Percentiles rank a stretch among this genome's conserved stretches.
phyloP scores from a whole-genome alignment of 139 green algal species.

The Chlamydomonas urium region DNA sequence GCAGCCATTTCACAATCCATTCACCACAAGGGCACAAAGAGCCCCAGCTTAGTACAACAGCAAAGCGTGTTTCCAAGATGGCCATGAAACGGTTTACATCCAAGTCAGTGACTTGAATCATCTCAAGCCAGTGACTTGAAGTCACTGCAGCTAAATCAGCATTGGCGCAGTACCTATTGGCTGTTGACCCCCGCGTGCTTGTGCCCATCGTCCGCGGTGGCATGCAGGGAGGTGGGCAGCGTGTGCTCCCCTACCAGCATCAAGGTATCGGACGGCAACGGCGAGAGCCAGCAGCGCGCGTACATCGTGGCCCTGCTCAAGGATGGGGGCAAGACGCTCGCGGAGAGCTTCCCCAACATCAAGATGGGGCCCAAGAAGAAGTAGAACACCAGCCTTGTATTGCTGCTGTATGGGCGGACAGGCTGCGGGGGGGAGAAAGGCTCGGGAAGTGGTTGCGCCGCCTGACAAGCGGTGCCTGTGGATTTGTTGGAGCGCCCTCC shows the following conservation, averaged over 20 bases:
- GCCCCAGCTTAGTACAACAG: neutral
- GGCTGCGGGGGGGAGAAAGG: too few relatives aligned
- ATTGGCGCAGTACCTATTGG: neutral
- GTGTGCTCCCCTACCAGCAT: neutral
- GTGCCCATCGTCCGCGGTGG: neutral
- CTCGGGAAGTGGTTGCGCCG: too few relatives aligned
- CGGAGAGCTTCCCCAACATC: constrained; percentile 23
- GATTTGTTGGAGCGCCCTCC: too few relatives aligned
- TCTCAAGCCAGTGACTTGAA: too few relatives aligned
- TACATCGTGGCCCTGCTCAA: constrained; percentile 30
- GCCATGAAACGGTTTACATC: too few relatives aligned
- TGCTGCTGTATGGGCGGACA: too few relatives aligned
- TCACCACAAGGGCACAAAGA: too few relatives aligned
- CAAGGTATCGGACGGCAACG: neutral
- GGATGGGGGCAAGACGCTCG: constrained; percentile 18
- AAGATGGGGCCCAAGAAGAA: constrained; percentile 22
- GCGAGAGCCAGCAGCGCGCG: neutral
- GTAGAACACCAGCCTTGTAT: too few relatives aligned
- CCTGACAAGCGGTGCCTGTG: too few relatives aligned
- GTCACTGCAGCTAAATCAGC: too few relatives aligned
- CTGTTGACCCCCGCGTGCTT: neutral
- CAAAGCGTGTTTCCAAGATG: neutral
- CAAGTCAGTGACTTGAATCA: too few relatives aligned
- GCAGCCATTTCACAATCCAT: neutral
- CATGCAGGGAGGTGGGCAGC: constrained; percentile 27